Conservation (phyloP, 2,329 filamentous ascomycete species). For the Calonectria ilicicola region DNA sequence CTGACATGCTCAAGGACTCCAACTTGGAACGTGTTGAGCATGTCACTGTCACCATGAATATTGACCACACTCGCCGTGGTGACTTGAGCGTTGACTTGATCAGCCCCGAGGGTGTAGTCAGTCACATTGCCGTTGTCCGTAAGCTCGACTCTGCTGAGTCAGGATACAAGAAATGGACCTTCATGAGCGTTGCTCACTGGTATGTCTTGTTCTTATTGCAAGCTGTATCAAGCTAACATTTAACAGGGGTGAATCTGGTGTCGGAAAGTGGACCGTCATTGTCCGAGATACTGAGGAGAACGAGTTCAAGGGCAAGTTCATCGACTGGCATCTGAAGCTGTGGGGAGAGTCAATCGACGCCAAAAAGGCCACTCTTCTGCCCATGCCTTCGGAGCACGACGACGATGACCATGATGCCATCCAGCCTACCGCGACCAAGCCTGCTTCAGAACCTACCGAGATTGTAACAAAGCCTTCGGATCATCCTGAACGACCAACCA, state of each 20-base stretch:
- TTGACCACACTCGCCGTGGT: conserved; percentile 86
- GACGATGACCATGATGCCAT: conserved; percentile 82
- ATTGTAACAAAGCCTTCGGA: conserved; percentile 65
- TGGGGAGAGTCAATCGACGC: conserved; percentile 92
- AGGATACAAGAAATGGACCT: conserved; percentile 96
- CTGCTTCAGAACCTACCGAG: conserved; percentile 56
- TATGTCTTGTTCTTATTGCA: conserved; percentile 55
- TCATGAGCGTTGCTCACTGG: conserved; percentile 99
- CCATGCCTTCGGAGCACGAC: conserved; percentile 85
- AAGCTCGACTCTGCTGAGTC: conserved; percentile 71
- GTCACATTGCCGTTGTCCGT: conserved; percentile 84
- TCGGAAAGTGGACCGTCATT: conserved; percentile 91
- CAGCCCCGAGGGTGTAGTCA: conserved; percentile 84
- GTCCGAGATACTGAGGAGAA: conserved; percentile 89
- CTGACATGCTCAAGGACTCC: conserved; percentile 81
- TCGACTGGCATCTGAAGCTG: conserved; percentile 93
- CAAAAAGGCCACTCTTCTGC: conserved; percentile 77
- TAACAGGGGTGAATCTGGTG: conserved; percentile 83
- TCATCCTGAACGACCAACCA: conserved; percentile 73
- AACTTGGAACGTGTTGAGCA: conserved; percentile 93
- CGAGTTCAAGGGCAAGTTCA: conserved; percentile 79
- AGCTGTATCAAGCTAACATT: conserved; percentile 44
- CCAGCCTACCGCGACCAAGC: conserved; percentile 63
- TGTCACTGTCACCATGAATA: conserved; percentile 97
- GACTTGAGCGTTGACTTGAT: conserved; percentile 93